Conservation (phyloP, 2,329 filamentous ascomycete species). For the Venturia carpophila region DNA sequence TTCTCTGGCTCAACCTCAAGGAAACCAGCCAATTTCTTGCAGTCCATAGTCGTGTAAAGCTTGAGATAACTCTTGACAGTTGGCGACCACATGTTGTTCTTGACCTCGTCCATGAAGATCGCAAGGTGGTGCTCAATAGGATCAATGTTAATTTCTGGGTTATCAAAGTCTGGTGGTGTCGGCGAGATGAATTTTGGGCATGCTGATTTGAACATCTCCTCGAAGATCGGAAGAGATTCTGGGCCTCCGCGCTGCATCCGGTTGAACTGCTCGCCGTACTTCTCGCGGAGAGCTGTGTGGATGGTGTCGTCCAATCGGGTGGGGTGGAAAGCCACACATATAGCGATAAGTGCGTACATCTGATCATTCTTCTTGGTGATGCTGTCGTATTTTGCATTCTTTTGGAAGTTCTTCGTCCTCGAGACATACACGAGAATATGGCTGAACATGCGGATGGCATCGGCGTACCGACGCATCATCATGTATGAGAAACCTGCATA, state of each 20-base stretch:
- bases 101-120: slow-evolving; percentile 99
- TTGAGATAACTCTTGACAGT: slow-evolving; percentile 98
- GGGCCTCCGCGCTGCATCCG: slow-evolving; percentile 94
- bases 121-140: slow-evolving; percentile 93
- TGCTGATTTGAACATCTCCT: slow-evolving; percentile 95
- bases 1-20: slow-evolving; percentile 95
- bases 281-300: slow-evolving; percentile 94
- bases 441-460: slow-evolving; percentile 99
- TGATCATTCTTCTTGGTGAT: slow-evolving; percentile 99
- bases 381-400: slow-evolving; percentile 95
- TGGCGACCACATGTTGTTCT: slow-evolving; percentile 97
- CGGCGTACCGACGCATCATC: slow-evolving; percentile 99
- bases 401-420: slow-evolving; percentile 99
- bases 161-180: slow-evolving; percentile 94
- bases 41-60: slow-evolving; percentile 98
- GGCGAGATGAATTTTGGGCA: slow-evolving; percentile 99
- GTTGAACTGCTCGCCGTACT: slow-evolving; percentile 97
- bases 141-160: slow-evolving; percentile 91
- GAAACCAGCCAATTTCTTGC: slow-evolving; percentile 96
- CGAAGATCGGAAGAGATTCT: slow-evolving; percentile 90
- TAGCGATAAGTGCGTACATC: slow-evolving; percentile 98
- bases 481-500: slow-evolving; percentile 99
- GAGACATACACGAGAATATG: slow-evolving; percentile 99
- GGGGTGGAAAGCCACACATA: slow-evolving; percentile 96
- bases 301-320: slow-evolving; percentile 97